These are phyloP conservation scores for Fusarium circinatum DNA, from an alignment of 2,329 filamentous ascomycete species.

Conservation along the genomic window DNA sequence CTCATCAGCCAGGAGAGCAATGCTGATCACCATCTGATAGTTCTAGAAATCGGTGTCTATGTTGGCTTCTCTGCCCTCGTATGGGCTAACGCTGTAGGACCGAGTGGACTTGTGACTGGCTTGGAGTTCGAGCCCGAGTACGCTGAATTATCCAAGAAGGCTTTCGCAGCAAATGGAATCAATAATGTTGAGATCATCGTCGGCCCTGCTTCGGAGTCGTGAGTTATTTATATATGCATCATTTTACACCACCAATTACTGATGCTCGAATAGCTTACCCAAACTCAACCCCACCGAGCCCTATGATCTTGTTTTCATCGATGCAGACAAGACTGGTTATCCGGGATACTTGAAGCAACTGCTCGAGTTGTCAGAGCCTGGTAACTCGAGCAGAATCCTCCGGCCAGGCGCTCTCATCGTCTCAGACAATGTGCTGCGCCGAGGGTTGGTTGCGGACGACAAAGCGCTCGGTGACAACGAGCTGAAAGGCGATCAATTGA, in stretches of 20 bases:
- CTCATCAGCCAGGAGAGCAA: background rate
- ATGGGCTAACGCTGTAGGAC: constrained; percentile 59
- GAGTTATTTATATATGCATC: constrained; percentile 30
- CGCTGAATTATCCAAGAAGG: constrained; percentile 53
- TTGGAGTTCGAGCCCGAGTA: constrained; percentile 59
- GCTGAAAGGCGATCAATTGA: constrained; percentile 31
- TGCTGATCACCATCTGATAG: constrained; percentile 41
- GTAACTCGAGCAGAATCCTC: constrained; percentile 54
- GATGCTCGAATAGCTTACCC: constrained; percentile 37
- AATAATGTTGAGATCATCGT: constrained; percentile 59
- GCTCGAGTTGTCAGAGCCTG: constrained; percentile 55
- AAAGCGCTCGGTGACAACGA: constrained; percentile 25
- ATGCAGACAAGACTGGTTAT: constrained; percentile 65
- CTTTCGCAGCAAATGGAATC: constrained; percentile 52
- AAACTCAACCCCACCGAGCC: constrained; percentile 49
- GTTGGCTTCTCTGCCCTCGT: constrained; percentile 60
- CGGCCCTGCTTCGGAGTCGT: constrained; percentile 60
- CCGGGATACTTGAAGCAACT: constrained; percentile 59
- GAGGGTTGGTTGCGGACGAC: constrained; percentile 58
- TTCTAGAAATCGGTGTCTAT: constrained; percentile 62
- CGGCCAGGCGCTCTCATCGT: constrained; percentile 61
- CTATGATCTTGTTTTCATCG: constrained; percentile 65
- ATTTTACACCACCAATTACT: background rate
- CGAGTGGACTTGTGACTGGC: constrained; percentile 54
- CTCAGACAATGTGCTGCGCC: constrained; percentile 64